Conservation (phyloP, 139 green algal species). For the Picochlorum sp. region DNA sequence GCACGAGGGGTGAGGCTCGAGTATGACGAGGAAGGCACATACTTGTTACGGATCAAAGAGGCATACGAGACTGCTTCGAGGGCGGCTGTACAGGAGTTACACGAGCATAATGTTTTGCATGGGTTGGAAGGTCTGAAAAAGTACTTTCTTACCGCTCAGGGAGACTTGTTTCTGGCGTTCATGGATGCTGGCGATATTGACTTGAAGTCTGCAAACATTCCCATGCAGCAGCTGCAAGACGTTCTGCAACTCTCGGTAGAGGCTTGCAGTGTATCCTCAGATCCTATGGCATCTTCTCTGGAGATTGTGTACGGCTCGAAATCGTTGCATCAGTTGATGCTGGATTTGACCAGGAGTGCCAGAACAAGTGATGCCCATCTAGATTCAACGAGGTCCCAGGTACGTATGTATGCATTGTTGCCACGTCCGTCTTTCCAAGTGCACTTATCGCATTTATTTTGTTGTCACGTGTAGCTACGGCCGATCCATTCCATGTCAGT, state of each 20-base stretch:
- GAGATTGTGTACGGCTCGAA: constrained; percentile 52
- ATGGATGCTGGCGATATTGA: constrained; percentile 72
- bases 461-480: not conserved
- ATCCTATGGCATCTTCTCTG: constrained; percentile 57
- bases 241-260: constrained; percentile 68
- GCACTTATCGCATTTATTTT: too few species aligned
- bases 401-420: too few species aligned
- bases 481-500: not conserved
- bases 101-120: constrained; percentile 29
- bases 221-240: constrained; percentile 66
- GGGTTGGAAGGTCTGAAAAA: constrained; percentile 72
- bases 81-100: constrained; percentile 58
- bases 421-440: too few species aligned
- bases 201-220: constrained; percentile 49
- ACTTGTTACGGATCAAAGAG: constrained; percentile 28
- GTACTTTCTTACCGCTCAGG: constrained; percentile 86
- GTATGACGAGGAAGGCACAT: constrained; percentile 40
- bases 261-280: constrained; percentile 32
- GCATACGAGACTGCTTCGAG: constrained; percentile 39
- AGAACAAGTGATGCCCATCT: not conserved
- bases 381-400: not conserved
- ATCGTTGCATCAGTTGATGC: constrained; percentile 48
- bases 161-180: constrained; percentile 74
- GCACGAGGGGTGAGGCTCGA: constrained; percentile 29
- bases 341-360: constrained; percentile 10